Percentiles rank a stretch among this genome's conserved stretches.
Evolutionary conservation across 1,139 yeast species (phyloP).

Genomic region (Suhomyces yuchorum): DNA sequence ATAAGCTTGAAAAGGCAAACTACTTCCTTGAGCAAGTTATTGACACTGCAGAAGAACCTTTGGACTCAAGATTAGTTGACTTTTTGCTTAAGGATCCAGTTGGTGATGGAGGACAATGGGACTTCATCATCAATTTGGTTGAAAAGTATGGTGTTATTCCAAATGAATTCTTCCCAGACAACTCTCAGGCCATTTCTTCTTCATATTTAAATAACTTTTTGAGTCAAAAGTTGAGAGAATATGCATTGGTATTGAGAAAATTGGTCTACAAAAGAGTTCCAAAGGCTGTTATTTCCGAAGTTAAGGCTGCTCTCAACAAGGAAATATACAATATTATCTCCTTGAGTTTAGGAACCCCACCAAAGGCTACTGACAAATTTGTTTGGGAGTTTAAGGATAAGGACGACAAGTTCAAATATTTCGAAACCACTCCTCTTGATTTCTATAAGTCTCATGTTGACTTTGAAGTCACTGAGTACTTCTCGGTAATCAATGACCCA

Average conservation of each 20-base stretch:
- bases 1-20: constrained; percentile 74
- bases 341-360: constrained; percentile 75
- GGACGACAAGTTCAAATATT: constrained; percentile 58
- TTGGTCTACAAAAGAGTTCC: constrained; percentile 34
- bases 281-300: constrained; percentile 24
- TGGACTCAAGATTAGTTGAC: constrained; percentile 69
- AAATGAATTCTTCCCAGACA: constrained; percentile 68
- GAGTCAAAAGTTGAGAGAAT: constrained; percentile 71
- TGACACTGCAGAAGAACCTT: constrained; percentile 63
- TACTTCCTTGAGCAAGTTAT: constrained; percentile 73
- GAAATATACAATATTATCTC: constrained; percentile 65
- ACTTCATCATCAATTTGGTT: constrained; percentile 73
- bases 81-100: constrained; percentile 64
- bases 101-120: constrained; percentile 85
- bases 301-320: constrained; percentile 55
- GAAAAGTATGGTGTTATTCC: constrained; percentile 82
- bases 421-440: constrained; percentile 61
- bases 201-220: constrained; percentile 60
- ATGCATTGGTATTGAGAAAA: constrained; percentile 64
- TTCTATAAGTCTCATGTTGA: constrained; percentile 59
- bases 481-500: constrained; percentile 79
- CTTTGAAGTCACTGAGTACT: constrained; percentile 53
- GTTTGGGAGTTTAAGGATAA: constrained; percentile 77
- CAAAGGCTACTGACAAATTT: constrained; percentile 65
- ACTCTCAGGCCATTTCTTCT: constrained; percentile 62